These are phyloP conservation scores for Spatholobus suberectus DNA, from an alignment of 306 rosid species.

Conservation along the genomic window DNA sequence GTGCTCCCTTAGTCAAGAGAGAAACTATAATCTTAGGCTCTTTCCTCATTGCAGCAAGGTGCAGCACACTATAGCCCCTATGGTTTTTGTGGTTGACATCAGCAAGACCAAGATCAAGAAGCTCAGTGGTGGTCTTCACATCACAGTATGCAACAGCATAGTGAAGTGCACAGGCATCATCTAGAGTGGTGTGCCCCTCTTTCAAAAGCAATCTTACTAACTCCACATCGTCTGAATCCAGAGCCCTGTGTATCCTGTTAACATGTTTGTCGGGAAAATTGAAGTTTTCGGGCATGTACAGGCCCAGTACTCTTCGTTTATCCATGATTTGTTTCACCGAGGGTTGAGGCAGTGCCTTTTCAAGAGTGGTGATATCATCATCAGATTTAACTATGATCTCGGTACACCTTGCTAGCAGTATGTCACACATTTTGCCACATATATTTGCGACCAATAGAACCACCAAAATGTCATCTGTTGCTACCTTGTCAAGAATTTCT, in stretches of 20 bases:
- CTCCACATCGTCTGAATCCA: slow-evolving; percentile 75
- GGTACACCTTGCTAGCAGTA: slow-evolving; percentile 44
- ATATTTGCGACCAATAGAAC: slow-evolving; percentile 56
- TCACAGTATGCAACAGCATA: slow-evolving; percentile 73
- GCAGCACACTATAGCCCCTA: slow-evolving; percentile 69
- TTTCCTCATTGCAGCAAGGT: slow-evolving; percentile 62
- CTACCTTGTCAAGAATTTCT: slow-evolving; percentile 54
- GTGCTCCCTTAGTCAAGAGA: slow-evolving; percentile 70
- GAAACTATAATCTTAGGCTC: slow-evolving; percentile 75
- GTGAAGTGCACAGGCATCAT: slow-evolving; percentile 73
- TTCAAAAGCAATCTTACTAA: slow-evolving; percentile 65
- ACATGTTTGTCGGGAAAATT: slow-evolving; percentile 58
- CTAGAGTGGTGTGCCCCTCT: slow-evolving; percentile 66
- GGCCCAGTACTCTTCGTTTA: slow-evolving; percentile 45
- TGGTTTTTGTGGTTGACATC: slow-evolving; percentile 60
- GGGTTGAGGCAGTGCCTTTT: slow-evolving; percentile 55
- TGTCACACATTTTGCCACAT: slow-evolving; percentile 58
- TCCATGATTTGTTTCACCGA: slow-evolving; percentile 50
- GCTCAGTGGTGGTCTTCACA: slow-evolving; percentile 60
- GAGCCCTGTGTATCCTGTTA: slow-evolving; percentile 68
- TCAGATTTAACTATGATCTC: slow-evolving; percentile 57
- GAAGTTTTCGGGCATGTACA: slow-evolving; percentile 30
- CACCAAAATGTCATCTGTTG: slow-evolving; percentile 58
- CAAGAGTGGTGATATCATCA: slow-evolving; percentile 54
- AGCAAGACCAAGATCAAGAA: slow-evolving; percentile 73